A percentile compares a stretch with the other conserved stretches of the same genome.
These are phyloP conservation scores for Fusarium sp. DNA, from an alignment of 2,329 filamentous ascomycete genomes.

Conservation along the genomic window DNA sequence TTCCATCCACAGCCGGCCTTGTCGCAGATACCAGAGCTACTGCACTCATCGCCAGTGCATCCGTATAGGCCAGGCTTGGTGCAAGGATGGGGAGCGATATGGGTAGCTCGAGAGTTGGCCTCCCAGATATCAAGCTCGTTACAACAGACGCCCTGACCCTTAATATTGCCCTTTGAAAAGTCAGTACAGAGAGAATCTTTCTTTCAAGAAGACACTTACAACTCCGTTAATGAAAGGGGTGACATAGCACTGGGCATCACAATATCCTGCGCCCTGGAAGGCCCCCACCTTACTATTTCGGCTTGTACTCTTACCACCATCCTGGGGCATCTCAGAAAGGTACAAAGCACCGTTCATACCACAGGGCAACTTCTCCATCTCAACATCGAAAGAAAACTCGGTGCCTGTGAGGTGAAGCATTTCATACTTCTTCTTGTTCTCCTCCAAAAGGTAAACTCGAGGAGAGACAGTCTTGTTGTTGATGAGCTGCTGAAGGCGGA, in stretches of 20 bases:
- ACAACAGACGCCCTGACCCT: conserved; percentile 57
- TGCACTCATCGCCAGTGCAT: conserved; percentile 57
- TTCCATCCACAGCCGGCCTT: conserved; percentile 59
- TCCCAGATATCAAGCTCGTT: conserved; percentile 69
- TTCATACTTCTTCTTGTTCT: conserved; percentile 66
- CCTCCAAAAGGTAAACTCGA: conserved; percentile 69
- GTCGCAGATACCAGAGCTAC: conserved; percentile 54
- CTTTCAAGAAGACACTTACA: conserved; percentile 43
- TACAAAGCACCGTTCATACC: conserved; percentile 76
- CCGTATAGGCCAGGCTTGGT: conserved; percentile 55
- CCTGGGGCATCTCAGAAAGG: conserved; percentile 64
- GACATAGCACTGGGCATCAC: conserved; percentile 69
- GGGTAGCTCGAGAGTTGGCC: conserved; percentile 59
- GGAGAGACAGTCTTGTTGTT: conserved; percentile 46
- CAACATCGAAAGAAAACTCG: conserved; percentile 75
- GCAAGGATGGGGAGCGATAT: conserved; percentile 62
- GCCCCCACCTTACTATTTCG: conserved; percentile 65
- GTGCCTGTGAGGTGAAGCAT: conserved; percentile 68
- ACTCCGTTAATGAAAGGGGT: conserved; percentile 61
- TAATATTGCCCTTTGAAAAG: conserved; percentile 28
- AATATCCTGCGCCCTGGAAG: conserved; percentile 72
- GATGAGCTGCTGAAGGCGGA: conserved; percentile 45
- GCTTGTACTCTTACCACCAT: conserved; percentile 66
- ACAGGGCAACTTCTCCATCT: conserved; percentile 72
- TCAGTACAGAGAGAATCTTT: background rate